Evolutionary conservation across 148 eudicot genomes (phyloP).

Genomic region (Vaccinium corymbosum): DNA sequence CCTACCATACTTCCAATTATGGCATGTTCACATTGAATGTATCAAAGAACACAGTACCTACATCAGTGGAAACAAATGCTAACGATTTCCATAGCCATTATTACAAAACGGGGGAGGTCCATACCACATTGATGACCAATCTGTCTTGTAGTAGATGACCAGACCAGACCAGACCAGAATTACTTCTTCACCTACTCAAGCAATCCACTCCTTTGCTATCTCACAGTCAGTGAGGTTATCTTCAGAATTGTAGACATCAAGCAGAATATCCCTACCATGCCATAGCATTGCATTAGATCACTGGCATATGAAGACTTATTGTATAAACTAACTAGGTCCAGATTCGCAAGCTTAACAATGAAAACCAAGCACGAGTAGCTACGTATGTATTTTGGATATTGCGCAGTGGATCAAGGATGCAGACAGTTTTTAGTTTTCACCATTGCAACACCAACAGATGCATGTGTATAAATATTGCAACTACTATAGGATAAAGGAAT

Average conservation of each 20-base stretch:
- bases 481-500: neutral
- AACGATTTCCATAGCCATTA: neutral
- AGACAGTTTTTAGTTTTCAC: neutral
- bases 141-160: neutral
- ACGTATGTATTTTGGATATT: neutral
- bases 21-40: neutral
- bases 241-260: neutral
- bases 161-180: neutral
- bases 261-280: neutral
- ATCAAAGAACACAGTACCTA: neutral
- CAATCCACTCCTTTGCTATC: neutral
- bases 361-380: neutral
- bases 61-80: neutral
- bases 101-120: neutral
- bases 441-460: neutral
- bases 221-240: neutral
- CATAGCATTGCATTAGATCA: neutral
- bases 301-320: neutral
- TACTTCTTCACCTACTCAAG: neutral
- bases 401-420: neutral
- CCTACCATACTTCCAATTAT: neutral
- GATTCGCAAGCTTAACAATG: neutral
- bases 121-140: neutral
- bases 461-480: neutral
- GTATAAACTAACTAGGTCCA: neutral